These are phyloP conservation scores for Candida insectalens DNA, from an alignment of 805 yeast species.

Conservation along the genomic window DNA sequence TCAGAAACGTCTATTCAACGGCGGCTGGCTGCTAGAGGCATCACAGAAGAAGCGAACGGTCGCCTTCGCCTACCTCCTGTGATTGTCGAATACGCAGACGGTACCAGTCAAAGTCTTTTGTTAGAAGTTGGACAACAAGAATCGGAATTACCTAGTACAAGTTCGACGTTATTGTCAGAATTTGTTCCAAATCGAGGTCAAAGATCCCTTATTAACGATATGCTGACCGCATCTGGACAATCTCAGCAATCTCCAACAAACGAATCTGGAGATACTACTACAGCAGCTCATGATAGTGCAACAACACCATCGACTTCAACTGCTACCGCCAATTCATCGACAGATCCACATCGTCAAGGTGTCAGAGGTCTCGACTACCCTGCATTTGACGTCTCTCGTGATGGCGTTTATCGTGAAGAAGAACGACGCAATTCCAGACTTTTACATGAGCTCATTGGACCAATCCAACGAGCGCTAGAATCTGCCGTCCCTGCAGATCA, in stretches of 20 bases:
- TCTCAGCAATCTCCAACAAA: neutral
- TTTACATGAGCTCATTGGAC: conserved; percentile 16
- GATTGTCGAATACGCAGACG: conserved; percentile 20
- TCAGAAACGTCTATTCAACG: no score
- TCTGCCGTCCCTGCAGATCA: neutral
- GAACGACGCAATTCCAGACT: conserved; percentile 10
- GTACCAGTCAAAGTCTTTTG: conserved; percentile 17
- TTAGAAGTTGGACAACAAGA: conserved; percentile 22
- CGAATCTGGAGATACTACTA: neutral
- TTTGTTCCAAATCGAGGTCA: conserved; percentile 2
- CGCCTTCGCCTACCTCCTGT: conserved; percentile 22
- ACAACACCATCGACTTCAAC: conserved; percentile 1
- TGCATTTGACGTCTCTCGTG: conserved; percentile 26
- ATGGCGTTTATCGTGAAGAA: conserved; percentile 21
- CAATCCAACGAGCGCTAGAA: conserved; percentile 16
- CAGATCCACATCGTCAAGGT: conserved; percentile 6
- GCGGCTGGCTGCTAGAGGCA: conserved; percentile 10
- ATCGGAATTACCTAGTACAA: neutral
- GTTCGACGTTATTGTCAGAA: conserved; percentile 1
- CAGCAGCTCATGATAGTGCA: neutral
- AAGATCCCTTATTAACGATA: neutral
- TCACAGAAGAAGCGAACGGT: conserved; percentile 10
- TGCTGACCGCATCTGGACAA: neutral
- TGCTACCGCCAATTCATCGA: conserved; percentile 1
- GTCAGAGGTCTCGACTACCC: conserved; percentile 27